Evolutionary conservation across 2,329 filamentous ascomycete species (phyloP), one percentile per base, ranked within the genome.

Genomic region (Aotearoamyces nothofagi): DNA sequence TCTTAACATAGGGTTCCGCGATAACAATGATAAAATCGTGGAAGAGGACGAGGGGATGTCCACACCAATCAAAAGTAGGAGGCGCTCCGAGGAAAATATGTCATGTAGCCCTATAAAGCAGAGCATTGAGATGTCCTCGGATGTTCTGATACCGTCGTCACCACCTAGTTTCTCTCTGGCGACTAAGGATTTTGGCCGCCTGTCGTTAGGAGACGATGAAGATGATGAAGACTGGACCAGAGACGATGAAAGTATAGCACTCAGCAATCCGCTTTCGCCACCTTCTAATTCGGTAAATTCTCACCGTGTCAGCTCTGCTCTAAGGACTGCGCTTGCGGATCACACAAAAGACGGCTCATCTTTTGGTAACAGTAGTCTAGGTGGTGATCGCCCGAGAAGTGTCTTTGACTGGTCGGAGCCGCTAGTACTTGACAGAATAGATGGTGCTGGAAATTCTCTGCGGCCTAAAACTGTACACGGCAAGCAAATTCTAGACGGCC

Each of bases 361-460:
- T 5, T 46, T 45, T 13, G 49, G 44, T n/a, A 47, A 47, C 25
- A 36, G 36, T 14, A 41, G 50, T 17, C 38, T 42, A 20, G 33
- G 38, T 22, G 48, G 41, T 24, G 66, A 74, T 30, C 60, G 69
- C 9, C 66, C 67, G 3, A 57, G 67, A 35, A 79, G 76, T 49
- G 58, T 86, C 3, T 86, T 86, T 42, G 79, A 86, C 49, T 83
- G 78, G 78, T 72, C 74, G 26, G 80, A 86, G 48, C 63, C 75
- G 9, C 54, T 66, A 15, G 54, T 58, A 5, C 58, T 68, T 33
- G 76, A 79, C 28, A 78, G 72, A 51, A 54, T 60, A 29, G 68
- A 76, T 26, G 53, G 56, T 10, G 66, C 63, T 34, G 66, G 66
- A 15, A 62, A 63, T 22, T 64, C 64, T n/a, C 61, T 63, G 25